A percentile compares a stretch with the other conserved stretches of the same genome.
phyloP scores from a whole-genome alignment of 1,284 basidiomycete species.

The Malassezia cuniculi region DNA sequence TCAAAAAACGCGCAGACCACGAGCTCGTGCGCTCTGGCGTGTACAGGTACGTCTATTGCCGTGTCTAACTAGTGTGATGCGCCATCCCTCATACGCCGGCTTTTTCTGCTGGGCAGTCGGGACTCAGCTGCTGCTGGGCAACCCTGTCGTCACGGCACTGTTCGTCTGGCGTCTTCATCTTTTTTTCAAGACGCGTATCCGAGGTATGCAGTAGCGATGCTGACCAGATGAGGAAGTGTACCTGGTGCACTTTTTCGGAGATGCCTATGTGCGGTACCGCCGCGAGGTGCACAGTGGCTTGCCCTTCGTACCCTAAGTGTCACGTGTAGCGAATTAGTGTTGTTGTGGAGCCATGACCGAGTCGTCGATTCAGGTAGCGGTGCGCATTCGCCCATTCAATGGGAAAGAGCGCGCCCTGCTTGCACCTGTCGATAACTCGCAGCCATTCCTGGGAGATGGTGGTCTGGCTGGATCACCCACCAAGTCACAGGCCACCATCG shows the following conservation, averaged over 20 bases:
- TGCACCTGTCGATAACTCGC: slow-evolving; percentile 26
- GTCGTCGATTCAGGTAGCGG: slow-evolving; percentile 24
- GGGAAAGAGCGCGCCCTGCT: slow-evolving; percentile 31
- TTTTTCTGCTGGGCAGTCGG: slow-evolving; percentile 97
- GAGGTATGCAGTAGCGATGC: slow-evolving; percentile 47
- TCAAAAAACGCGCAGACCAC: slow-evolving; percentile 30
- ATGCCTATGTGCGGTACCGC: slow-evolving; percentile 61
- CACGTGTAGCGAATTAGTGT: too few relatives aligned
- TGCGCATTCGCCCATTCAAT: slow-evolving; percentile 42
- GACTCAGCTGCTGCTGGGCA: slow-evolving; percentile 83
- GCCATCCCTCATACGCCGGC: slow-evolving; percentile 91
- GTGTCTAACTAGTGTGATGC: slow-evolving; percentile 40
- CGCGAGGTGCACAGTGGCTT: slow-evolving; percentile 59
- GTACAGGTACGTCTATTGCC: slow-evolving; percentile 18
- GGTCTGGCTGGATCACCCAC: slow-evolving; percentile 34
- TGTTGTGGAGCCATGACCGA: slow-evolving; percentile 23
- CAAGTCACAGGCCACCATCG: slow-evolving; percentile 15
- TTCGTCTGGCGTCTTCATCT: slow-evolving; percentile 60
- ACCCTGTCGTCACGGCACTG: slow-evolving; percentile 60
- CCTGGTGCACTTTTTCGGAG: slow-evolving; percentile 67
- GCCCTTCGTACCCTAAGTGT: slow-evolving; percentile 43
- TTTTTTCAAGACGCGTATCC: slow-evolving; percentile 72
- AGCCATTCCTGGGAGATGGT: slow-evolving; percentile 44
- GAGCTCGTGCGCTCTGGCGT: slow-evolving; percentile 34
- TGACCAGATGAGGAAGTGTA: slow-evolving; percentile 59